Base-by-base conservation (phyloP, 495 filamentous ascomycete species). In the Podospora tetraspora region DNA sequence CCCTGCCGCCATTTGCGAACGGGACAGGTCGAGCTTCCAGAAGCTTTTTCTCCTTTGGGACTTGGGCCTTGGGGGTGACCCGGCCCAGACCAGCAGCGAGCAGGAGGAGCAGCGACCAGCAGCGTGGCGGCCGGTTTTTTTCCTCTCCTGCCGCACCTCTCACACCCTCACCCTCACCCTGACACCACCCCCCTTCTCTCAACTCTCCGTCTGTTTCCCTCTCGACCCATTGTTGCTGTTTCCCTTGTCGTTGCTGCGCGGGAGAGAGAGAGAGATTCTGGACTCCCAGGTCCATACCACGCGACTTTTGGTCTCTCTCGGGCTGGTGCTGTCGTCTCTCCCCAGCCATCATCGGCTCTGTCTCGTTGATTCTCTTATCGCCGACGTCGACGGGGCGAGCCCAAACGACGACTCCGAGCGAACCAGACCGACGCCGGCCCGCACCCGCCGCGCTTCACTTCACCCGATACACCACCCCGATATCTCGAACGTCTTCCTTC, bases 11-110 rank as follows among this genome's bases (percentile, higher is more conserved):
- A 52, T 52, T 52, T 52, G 43, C 43, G 32, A 34, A 12, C 32
- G 32, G 63, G 29, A 63, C 13, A 24, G 62, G 62, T 23, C 30
- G 57, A 29, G 63, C 63, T 65, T 65, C 63, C 63, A 65, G 63
- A 65, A 65, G 63, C 37, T 58, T 65, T 30, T 59, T 59, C 43
- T 65, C 62, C 30, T 30, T 65, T 65, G 27, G 52, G 56, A 25
- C 22, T 23, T 24, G 56, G 10, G 9, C 34, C 34, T 43, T 43
- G 34, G 34, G 34, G 34, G 34, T 43, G 34, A 43, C 43, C 37
- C n/a, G 19, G 3, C 24, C 1, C 24, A 24, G 24, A 43, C 37
- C 37, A n/a, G 43, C 43, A 34, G 32, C 1, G 4, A 34, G 11
- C 32, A 34, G 11, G 2, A 32, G 30, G 9, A 32, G 30, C 1